Percentiles rank a stretch among this genome's conserved stretches.
Conservation (phyloP, 2,329 filamentous ascomycete genomes). For the Volutella citrinella region DNA sequence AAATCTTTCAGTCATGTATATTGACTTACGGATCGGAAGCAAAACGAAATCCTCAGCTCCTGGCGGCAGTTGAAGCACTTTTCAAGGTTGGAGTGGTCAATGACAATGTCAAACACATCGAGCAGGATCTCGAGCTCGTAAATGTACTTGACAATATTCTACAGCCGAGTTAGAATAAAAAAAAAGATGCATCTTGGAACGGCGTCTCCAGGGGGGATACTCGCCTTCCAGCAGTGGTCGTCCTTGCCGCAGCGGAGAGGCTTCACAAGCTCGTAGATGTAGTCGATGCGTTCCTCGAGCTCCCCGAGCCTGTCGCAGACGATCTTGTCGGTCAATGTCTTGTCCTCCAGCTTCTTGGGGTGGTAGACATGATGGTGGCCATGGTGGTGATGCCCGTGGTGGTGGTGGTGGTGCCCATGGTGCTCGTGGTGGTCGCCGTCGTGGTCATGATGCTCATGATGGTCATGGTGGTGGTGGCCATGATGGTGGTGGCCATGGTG, state of each 20-base stretch:
- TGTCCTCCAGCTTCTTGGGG: constrained; percentile 7
- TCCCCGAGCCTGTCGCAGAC: constrained; percentile 22
- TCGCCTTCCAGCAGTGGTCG: constrained; percentile 23
- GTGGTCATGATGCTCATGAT: constrained; percentile 4
- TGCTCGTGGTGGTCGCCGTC: constrained; percentile 1
- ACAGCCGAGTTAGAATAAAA: constrained; percentile 12
- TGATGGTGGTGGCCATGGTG: background rate
- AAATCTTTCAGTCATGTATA: constrained; percentile 18
- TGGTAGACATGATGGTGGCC: constrained; percentile 5
- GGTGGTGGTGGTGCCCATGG: constrained; percentile 9
- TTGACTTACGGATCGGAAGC: no score
- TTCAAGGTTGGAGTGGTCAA: constrained; percentile 24
- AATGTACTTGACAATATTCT: constrained; percentile 20
- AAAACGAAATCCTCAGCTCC: constrained; percentile 24
- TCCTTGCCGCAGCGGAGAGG: constrained; percentile 16
- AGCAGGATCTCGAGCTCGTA: constrained; percentile 26
- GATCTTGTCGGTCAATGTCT: constrained; percentile 16
- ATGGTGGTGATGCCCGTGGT: constrained; percentile 3
- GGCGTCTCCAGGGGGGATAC: no score
- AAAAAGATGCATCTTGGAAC: no score
- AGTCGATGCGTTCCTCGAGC: constrained; percentile 21
- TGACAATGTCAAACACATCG: constrained; percentile 23
- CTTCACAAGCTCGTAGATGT: constrained; percentile 18
- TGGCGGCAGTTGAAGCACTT: constrained; percentile 22
- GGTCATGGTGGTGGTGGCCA: constrained; percentile 2